These are phyloP conservation scores for Globisporangium echinulatum DNA, from an alignment of 352 stramenopile genomes.

Conservation along the genomic window DNA sequence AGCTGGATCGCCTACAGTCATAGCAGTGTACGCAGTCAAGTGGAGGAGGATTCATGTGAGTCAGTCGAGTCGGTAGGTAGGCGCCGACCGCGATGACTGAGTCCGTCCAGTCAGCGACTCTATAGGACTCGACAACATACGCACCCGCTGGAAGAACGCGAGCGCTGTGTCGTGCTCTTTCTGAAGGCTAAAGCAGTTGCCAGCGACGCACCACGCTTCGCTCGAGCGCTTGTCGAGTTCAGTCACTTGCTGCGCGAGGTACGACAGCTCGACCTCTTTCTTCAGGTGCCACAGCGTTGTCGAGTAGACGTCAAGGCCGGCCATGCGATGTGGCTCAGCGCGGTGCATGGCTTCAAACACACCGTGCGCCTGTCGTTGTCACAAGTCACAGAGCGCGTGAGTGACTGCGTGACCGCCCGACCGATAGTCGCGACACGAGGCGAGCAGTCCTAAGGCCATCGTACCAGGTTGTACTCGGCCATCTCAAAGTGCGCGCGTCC, in stretches of 20 bases:
- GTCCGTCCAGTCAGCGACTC: background rate
- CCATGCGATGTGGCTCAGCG: constrained; percentile 90
- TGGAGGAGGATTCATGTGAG: no score
- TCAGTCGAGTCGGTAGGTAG: no score
- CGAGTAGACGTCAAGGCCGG: constrained; percentile 92
- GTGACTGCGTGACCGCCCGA: background rate
- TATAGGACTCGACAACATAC: constrained; percentile 17
- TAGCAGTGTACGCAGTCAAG: no score
- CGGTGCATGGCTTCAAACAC: constrained; percentile 88
- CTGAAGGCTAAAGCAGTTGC: constrained; percentile 97
- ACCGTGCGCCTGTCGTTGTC: constrained; percentile 56
- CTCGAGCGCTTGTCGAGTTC: constrained; percentile 92
- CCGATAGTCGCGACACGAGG: background rate
- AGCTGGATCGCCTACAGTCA: constrained; percentile 85
- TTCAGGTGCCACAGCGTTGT: constrained; percentile 97
- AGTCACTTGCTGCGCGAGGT: constrained; percentile 91
- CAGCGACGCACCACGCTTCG: constrained; percentile 95
- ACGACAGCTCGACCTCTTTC: constrained; percentile 96
- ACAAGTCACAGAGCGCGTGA: background rate
- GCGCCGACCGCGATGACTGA: background rate
- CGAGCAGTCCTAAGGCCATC: background rate
- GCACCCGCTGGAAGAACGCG: constrained; percentile 90
- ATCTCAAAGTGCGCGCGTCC: constrained; percentile 94
- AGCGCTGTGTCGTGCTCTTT: constrained; percentile 97
- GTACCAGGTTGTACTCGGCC: constrained; percentile 87